Conservation (phyloP, 2,329 filamentous ascomycete species). For the Chrysosporium keratinophilum region DNA sequence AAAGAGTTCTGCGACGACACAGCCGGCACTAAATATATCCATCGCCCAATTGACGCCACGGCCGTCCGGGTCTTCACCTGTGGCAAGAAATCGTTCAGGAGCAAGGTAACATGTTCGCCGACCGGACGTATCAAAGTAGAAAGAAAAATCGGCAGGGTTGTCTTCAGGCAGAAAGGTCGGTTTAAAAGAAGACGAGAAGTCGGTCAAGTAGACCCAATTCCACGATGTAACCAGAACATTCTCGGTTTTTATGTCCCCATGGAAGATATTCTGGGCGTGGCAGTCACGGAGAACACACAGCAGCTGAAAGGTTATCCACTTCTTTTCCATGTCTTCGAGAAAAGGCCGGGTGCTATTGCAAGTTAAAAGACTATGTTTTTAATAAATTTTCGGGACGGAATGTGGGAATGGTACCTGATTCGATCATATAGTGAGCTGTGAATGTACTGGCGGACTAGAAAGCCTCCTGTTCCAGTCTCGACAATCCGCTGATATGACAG, state of each 20-base stretch:
- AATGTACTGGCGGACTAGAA: conserved; percentile 86
- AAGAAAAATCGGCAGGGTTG: conserved; percentile 93
- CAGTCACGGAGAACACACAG: conserved; percentile 87
- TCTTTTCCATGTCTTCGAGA: conserved; percentile 94
- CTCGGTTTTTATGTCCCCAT: conserved; percentile 97
- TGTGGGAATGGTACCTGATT: conserved; percentile 44
- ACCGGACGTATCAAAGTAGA: conserved; percentile 91
- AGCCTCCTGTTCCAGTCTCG: conserved; percentile 84
- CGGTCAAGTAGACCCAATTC: conserved; percentile 98
- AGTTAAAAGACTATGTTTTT: conserved; percentile 20
- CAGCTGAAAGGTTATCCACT: conserved; percentile 94
- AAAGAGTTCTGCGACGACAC: conserved; percentile 93
- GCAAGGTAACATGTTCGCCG: conserved; percentile 89
- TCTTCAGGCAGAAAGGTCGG: conserved; percentile 88
- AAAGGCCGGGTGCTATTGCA: conserved; percentile 77
- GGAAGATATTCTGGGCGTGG: conserved; percentile 77
- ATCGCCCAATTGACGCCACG: conserved; percentile 75
- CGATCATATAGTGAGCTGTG: conserved; percentile 97
- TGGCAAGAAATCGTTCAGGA: conserved; percentile 75
- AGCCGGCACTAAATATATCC: conserved; percentile 96
- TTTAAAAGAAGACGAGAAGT: conserved; percentile 94
- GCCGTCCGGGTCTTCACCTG: conserved; percentile 55
- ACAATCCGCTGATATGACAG: conserved; percentile 81
- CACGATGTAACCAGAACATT: conserved; percentile 95
- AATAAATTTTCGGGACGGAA: not conserved